Base-by-base conservation (phyloP, 495 filamentous ascomycete species). In the Podospora pseudocomata region DNA sequence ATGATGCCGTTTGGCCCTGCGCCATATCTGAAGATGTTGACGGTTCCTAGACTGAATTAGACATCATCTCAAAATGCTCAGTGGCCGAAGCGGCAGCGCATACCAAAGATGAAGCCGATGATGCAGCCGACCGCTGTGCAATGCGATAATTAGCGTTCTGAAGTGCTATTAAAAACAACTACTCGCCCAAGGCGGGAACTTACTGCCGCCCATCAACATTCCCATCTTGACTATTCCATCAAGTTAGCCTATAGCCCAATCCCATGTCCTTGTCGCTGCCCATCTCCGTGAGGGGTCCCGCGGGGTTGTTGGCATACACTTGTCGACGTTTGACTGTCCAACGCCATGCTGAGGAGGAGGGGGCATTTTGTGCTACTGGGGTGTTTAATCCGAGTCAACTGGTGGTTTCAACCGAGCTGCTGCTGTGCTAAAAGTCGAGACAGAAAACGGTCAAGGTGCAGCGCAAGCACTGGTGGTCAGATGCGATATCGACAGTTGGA, bases 91-190 rank as follows among this genome's bases (percentile, higher is more conserved):
- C 6, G 19, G 61, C 9, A 49, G 11, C 44, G 64, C 71, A 34
- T 84, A 97, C 95, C 95, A 76, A 94, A 95, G 70, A 99, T 95
- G 84, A 99, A 97, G 64, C 95, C 95, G 82, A 98, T 97, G 75
- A 97, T 96, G 27, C 90, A 83, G 65, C 95, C 95, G 63, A 98
- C 95, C 76, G 92, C 94, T 98, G 74, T 26, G 5, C 55, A 11
- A 19, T 58, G 55, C 55, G 55, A 58, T n/a, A 26, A 2, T 49
- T 26, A 19, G 13, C 32, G n/a, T 13, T 30, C 39, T 7, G 56
- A 13, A 18, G n/a, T 44, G 23, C 1, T 23, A 28, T 26, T 15
- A n/a, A 30, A 4, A 32, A 16, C 3, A 65, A 58, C 56, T 62
- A 55, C 6, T 32, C n/a, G 34, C 2, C 34, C 55, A 7, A 64